Conservation (phyloP, 768 basidiomycete genomes). For the Boletus rubescentipes region DNA sequence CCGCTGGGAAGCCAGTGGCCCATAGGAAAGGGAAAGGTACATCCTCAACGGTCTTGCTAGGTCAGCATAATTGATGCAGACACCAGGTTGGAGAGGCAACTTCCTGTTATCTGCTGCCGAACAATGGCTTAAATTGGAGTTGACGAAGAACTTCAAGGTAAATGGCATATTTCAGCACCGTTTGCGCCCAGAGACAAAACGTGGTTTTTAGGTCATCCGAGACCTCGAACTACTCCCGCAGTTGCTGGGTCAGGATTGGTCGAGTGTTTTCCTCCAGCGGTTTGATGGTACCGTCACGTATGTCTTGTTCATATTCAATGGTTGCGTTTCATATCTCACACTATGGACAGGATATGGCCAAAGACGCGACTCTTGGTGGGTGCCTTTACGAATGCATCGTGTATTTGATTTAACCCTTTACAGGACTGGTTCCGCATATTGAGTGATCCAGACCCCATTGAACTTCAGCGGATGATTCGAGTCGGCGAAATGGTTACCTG, state of each 20-base stretch:
- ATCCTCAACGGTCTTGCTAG: not conserved
- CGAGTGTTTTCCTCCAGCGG: slow-evolving; percentile 90
- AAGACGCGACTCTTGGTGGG: slow-evolving; percentile 72
- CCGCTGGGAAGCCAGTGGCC: slow-evolving; percentile 89
- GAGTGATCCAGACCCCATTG: slow-evolving; percentile 76
- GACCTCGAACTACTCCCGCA: slow-evolving; percentile 96
- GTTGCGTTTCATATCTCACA: slow-evolving; percentile 24
- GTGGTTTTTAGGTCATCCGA: slow-evolving; percentile 67
- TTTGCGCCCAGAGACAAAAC: not conserved
- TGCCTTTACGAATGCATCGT: slow-evolving; percentile 3
- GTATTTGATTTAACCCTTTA: not conserved
- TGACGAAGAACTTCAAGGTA: slow-evolving; percentile 95
- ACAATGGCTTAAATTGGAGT: slow-evolving; percentile 92
- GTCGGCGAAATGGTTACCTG: slow-evolving; percentile 93
- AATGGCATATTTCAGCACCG: not conserved
- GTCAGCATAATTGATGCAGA: not conserved
- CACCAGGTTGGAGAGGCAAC: slow-evolving; percentile 88
- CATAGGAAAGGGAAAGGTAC: slow-evolving; percentile 89
- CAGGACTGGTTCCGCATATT: slow-evolving; percentile 85
- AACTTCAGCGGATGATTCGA: slow-evolving; percentile 82
- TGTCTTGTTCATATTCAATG: slow-evolving; percentile 28
- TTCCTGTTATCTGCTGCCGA: slow-evolving; percentile 90
- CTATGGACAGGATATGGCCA: slow-evolving; percentile 69
- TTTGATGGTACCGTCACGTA: slow-evolving; percentile 90
- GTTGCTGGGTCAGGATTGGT: slow-evolving; percentile 93